Evolutionary conservation across 768 basidiomycete species (phyloP).

Genomic region (Pulveroboletus sp.): DNA sequence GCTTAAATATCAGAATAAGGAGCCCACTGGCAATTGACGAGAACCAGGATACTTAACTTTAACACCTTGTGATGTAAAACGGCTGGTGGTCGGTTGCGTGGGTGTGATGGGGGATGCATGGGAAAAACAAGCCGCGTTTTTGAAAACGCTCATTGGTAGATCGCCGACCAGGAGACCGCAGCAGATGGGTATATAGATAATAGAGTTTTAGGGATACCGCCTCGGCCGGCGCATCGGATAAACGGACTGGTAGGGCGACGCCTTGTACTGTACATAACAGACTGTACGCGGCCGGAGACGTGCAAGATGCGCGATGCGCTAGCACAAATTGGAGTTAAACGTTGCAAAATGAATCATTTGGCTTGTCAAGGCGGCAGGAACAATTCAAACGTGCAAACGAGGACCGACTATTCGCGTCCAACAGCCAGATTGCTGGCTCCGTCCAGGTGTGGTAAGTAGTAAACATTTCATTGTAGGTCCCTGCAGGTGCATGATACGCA

Average conservation of each 20-base stretch:
- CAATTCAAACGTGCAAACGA: conserved; percentile 2
- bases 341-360: background rate
- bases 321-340: conserved; percentile 5
- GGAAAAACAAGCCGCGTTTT: conserved; percentile 15
- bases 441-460: no score
- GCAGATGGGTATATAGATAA: conserved; percentile 18
- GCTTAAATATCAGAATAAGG: conserved; percentile 29
- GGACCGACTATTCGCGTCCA: background rate
- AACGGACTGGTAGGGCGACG: conserved; percentile 1
- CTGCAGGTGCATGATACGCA: no score
- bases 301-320: background rate
- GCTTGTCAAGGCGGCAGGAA: background rate
- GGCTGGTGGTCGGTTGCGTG: conserved; percentile 30
- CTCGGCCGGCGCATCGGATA: background rate
- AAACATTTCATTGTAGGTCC: background rate
- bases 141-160: conserved; percentile 21
- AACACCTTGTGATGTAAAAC: conserved; percentile 33
- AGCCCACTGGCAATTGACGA: conserved; percentile 20
- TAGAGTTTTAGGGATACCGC: conserved; percentile 31
- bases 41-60: conserved; percentile 27
- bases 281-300: background rate
- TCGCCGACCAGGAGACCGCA: conserved; percentile 17
- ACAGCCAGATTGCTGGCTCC: no score
- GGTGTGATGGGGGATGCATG: conserved; percentile 23
- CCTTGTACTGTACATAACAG: conserved; percentile 3